Evolutionary conservation across 805 yeast species (phyloP).

Genomic region (Candida adriatica): DNA sequence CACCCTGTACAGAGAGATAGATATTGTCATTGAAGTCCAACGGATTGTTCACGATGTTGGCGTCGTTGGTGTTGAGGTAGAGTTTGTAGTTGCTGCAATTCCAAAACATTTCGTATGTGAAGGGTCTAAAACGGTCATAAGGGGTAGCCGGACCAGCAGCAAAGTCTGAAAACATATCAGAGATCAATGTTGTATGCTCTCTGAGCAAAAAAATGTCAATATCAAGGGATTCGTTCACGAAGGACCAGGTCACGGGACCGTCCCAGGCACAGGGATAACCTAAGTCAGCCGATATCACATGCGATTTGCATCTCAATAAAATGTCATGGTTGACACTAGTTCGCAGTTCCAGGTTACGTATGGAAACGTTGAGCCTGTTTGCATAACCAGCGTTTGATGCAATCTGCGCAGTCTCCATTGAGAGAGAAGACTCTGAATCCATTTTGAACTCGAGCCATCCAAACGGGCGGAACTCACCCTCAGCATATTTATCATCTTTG

Average conservation of each 20-base stretch:
- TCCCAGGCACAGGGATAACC: constrained; percentile 82
- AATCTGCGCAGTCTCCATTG: constrained; percentile 40
- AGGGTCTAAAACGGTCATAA: constrained; percentile 74
- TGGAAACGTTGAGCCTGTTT: constrained; percentile 37
- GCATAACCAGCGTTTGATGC: constrained; percentile 52
- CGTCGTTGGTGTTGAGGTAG: constrained; percentile 76
- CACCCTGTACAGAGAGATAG: constrained; percentile 68
- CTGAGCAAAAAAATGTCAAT: constrained; percentile 61
- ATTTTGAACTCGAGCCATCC: constrained; percentile 87
- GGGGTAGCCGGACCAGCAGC: constrained; percentile 62
- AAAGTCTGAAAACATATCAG: constrained; percentile 75
- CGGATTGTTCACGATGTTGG: constrained; percentile 84
- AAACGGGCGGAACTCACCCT: constrained; percentile 50
- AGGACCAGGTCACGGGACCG: constrained; percentile 63
- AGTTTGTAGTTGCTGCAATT: constrained; percentile 48
- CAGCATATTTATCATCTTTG: constrained; percentile 49
- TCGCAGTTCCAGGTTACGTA: constrained; percentile 56
- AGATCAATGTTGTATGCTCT: constrained; percentile 70
- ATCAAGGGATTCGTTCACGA: constrained; percentile 44
- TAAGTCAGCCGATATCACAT: constrained; percentile 46
- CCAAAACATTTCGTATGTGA: constrained; percentile 57
- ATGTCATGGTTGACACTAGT: constrained; percentile 89
- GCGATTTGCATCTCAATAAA: constrained; percentile 54
- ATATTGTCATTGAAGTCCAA: constrained; percentile 76
- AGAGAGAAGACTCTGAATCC: constrained; percentile 43